A percentile compares a stretch with the other conserved stretches of the same genome.
These are phyloP conservation scores for Multifurca ochricompacta DNA, from an alignment of 768 basidiomycete species.

Conservation along the genomic window DNA sequence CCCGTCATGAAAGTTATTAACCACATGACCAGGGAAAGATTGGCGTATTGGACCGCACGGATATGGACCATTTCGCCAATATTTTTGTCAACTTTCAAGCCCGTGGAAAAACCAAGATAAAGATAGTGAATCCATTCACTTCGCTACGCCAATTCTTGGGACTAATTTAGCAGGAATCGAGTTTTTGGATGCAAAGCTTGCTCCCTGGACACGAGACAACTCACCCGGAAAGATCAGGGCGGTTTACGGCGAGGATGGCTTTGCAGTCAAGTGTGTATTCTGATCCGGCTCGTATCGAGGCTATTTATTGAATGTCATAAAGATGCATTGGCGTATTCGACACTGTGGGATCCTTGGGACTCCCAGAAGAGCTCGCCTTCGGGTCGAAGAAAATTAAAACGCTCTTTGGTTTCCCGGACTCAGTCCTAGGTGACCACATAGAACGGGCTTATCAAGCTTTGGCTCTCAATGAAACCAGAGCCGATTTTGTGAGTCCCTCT, in stretches of 20 bases:
- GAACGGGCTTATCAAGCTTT: slow-evolving; percentile 61
- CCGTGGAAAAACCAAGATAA: slow-evolving; percentile 45
- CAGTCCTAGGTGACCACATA: slow-evolving; percentile 51
- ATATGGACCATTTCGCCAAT: slow-evolving; percentile 64
- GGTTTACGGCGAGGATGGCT: slow-evolving; percentile 37
- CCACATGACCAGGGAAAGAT: slow-evolving; percentile 49
- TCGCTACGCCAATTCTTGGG: neutral
- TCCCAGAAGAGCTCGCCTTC: slow-evolving; percentile 56
- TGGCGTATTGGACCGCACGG: slow-evolving; percentile 58
- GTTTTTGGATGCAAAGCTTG: slow-evolving; percentile 37
- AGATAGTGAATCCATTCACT: slow-evolving; percentile 30
- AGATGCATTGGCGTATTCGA: slow-evolving; percentile 72
- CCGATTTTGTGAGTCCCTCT: slow-evolving; percentile 50
- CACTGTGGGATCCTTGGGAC: slow-evolving; percentile 65
- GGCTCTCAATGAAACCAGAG: slow-evolving; percentile 58
- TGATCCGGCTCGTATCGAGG: neutral
- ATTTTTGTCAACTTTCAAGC: slow-evolving; percentile 58
- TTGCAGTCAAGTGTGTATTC: slow-evolving; percentile 51
- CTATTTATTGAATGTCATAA: neutral
- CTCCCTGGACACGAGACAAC: slow-evolving; percentile 44
- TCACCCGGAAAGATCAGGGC: slow-evolving; percentile 50
- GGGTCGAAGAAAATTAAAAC: slow-evolving; percentile 37
- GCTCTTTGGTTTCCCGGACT: slow-evolving; percentile 61
- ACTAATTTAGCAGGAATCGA: slow-evolving; percentile 29
- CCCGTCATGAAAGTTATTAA: slow-evolving; percentile 1